Evolutionary conservation across 2,329 filamentous ascomycete genomes (phyloP).

Genomic region (Drechslera avenae): DNA sequence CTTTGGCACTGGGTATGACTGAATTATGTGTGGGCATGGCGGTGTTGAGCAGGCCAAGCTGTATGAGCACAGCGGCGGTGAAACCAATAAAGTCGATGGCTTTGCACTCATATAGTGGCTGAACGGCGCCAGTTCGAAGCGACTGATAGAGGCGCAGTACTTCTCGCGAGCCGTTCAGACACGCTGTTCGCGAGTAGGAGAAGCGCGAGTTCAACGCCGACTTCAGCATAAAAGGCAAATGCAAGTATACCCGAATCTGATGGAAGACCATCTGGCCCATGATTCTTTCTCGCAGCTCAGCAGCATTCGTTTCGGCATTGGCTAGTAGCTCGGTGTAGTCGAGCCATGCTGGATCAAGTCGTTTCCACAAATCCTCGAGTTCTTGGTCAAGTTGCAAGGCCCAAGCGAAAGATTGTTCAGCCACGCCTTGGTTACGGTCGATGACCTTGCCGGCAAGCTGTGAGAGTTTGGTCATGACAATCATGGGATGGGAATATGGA

Average conservation of each 20-base stretch:
- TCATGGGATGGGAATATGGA: conserved; percentile 37
- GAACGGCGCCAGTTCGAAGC: conserved; percentile 41
- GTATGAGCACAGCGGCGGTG: conserved; percentile 51
- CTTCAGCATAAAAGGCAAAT: conserved; percentile 54
- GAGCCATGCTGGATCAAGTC: conserved; percentile 49
- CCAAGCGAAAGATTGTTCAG: conserved; percentile 45
- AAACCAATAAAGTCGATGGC: conserved; percentile 56
- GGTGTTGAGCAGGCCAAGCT: conserved; percentile 51
- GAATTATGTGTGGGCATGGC: conserved; percentile 17
- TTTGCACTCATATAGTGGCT: conserved; percentile 54
- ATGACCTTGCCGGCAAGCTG: conserved; percentile 52
- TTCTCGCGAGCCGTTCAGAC: conserved; percentile 50
- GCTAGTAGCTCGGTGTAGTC: conserved; percentile 38
- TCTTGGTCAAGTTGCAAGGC: conserved; percentile 52
- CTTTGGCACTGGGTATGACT: conserved; percentile 22
- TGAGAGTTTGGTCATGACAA: conserved; percentile 45
- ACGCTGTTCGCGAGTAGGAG: conserved; percentile 48
- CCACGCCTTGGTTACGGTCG: conserved; percentile 49
- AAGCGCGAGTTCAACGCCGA: conserved; percentile 46
- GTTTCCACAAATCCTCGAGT: conserved; percentile 47
- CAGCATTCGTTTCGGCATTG: conserved; percentile 40
- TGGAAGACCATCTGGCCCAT: conserved; percentile 53
- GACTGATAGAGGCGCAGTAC: conserved; percentile 50
- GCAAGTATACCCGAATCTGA: conserved; percentile 52
- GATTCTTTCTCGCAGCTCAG: conserved; percentile 46